phyloP scores from a whole-genome alignment of 1,284 basidiomycete genomes.

The Leccinum subfulvum region DNA sequence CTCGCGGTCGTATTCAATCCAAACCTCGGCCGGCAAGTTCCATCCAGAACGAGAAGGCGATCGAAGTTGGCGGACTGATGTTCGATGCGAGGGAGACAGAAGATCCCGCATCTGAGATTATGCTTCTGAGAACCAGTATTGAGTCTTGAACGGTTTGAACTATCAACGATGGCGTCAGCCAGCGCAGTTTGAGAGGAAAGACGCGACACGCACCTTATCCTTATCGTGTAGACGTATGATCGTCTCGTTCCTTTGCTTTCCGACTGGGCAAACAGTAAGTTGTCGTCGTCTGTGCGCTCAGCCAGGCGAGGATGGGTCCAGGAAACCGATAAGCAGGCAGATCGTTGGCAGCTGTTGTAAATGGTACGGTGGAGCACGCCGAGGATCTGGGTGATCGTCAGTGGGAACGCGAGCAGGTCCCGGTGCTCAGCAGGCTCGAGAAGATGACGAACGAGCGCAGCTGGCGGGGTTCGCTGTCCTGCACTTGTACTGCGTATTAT shows the following conservation, averaged over 20 bases:
- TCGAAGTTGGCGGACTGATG: no score
- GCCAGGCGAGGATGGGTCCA: conserved; percentile 68
- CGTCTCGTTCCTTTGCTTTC: no score
- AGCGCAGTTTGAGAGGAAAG: no score
- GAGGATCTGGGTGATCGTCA: conserved; percentile 56
- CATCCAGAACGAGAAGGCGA: no score
- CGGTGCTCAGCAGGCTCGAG: conserved; percentile 34
- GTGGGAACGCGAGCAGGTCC: conserved; percentile 50
- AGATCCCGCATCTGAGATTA: no score
- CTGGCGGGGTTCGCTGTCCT: conserved; percentile 25
- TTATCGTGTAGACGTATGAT: no score
- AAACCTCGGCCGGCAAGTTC: conserved; percentile 42
- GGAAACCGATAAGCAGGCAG: conserved; percentile 56
- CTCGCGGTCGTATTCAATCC: conserved; percentile 63
- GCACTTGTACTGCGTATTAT: conserved; percentile 24
- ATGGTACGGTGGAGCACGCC: conserved; percentile 40
- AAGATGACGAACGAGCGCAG: conserved; percentile 42
- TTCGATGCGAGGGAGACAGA: no score
- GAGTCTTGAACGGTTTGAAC: no score
- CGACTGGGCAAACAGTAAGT: no score
- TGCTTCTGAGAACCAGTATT: no score
- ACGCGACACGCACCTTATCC: no score
- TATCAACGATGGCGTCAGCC: no score
- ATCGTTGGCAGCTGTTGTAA: conserved; percentile 54
- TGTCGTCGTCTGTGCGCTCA: conserved; percentile 34